Base-by-base conservation (phyloP, 2,329 filamentous ascomycete genomes). In the Pseudogymnoascus sp. region DNA sequence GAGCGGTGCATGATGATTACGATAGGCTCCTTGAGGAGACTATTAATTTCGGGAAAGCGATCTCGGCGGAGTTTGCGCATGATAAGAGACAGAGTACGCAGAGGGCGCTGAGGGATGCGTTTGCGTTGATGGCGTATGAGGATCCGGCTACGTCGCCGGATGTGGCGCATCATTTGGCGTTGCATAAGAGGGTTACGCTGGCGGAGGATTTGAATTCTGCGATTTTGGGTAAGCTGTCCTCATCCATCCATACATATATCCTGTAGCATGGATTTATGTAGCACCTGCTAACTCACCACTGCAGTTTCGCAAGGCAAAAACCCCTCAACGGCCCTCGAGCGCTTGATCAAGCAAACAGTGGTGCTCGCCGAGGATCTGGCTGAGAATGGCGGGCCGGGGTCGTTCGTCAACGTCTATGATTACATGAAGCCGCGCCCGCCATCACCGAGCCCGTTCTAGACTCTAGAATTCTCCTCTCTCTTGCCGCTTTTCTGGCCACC, bases 201-300 rank as follows among this genome's bases (percentile, higher is more conserved):
- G 93, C 93, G 7, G 95, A 99, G 77, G 93, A 96, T 75, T 80
- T 99, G 64, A 97, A 97, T 75, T 90, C 91, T 66, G 93, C 91
- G 57, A 96, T 99, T 70, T 76, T 99, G 65, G 86, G 92, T 96
- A 79, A 78, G 86, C 81, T 63, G 63, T 69, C 66, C 64, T 59
- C 62, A 47, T 64, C 23, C 21, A 34, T n/a, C 23, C 16, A 31
- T 31, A 1, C 29, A 21, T 37, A 34, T 47, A 8, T 34, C 42
- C 6, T 31, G 6, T 31, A 16, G 16, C 29, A 23, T 29, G 61
- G 21, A 57, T 21, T 42, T 57, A 40, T 34, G 31, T 47, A 26
- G 61, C 64, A 37, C 29, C 63, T 66, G 69, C 71, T 76, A 69
- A 77, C 69, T 36, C 7, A 5, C 18, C 18, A 61, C 6, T 7